A percentile compares a stretch with the other conserved stretches of the same genome.
These are phyloP conservation scores for Lizonia empirigonia DNA, from an alignment of 2,329 filamentous ascomycete genomes.

Conservation along the genomic window DNA sequence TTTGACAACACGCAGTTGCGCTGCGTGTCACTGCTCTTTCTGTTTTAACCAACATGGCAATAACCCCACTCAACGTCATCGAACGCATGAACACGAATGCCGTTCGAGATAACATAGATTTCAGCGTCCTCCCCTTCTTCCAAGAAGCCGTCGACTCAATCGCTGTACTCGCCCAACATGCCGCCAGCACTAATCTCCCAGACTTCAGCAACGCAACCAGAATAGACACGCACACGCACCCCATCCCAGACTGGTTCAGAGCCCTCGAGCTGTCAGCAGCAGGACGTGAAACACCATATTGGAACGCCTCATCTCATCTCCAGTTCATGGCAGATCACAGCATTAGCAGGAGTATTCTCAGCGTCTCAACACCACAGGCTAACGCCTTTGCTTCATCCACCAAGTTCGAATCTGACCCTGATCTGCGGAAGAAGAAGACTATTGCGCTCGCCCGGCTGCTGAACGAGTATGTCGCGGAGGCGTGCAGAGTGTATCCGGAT, in stretches of 20 bases:
- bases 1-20: conserved; percentile 4
- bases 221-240: conserved; percentile 47
- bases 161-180: conserved; percentile 22
- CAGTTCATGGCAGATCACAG: conserved; percentile 39
- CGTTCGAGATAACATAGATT: conserved; percentile 28
- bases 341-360: conserved; percentile 40
- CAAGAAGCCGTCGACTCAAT: conserved; percentile 39
- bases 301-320: conserved; percentile 37
- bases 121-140: conserved; percentile 39
- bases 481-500: conserved; percentile 33
- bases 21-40: neutral
- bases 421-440: conserved; percentile 29
- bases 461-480: conserved; percentile 40
- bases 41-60: conserved; percentile 3
- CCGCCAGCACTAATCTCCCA: conserved; percentile 2
- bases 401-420: conserved; percentile 10
- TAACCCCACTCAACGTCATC: conserved; percentile 1
- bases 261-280: conserved; percentile 41
- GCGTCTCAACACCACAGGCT: conserved; percentile 44
- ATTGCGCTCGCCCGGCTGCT: conserved; percentile 43
- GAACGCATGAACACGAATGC: conserved; percentile 26
- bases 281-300: conserved; percentile 41
- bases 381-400: conserved; percentile 34
- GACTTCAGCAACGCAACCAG: conserved; percentile 28
- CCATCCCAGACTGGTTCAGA: conserved; percentile 44